Base-by-base conservation (phyloP, 257 asterid genomes). In the Solanum bulbocastanum region DNA sequence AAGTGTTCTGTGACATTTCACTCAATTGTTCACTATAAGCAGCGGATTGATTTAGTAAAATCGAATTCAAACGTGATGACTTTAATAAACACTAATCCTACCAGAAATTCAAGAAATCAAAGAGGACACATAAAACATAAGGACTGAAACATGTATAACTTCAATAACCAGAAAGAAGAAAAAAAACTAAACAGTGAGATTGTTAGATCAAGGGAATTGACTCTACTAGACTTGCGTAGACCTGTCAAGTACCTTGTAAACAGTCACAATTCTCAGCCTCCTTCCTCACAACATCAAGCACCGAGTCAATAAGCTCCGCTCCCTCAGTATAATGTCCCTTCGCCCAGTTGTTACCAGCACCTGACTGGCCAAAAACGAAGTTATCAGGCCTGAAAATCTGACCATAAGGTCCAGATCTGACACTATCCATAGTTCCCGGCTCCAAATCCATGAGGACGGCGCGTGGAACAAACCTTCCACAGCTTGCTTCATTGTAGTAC, bases 381-480 rank as follows among this genome's bases (percentile, higher is more conserved):
- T 82, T 82, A 82, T 82, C 86, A 6, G 86, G 86, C 30, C 86
- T 12, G 69, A 82, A 82, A 9, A 82, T 82, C 86, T 82, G 86
- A 8, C 86, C 86, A 49, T 10, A 82, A 5, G 86, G 86, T 2
- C 87, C 87, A 84, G 79, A 84, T 84, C 87, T 60, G 22, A 84
- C 78, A 66, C 87, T 84, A 66, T 84, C 87, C 87, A 84, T 84
- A 60, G 87, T 84, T 22, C 87, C 87, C 18, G 87, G 87, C 49
- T 84, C 87, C 52, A 84, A 66, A 84, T 84, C 87, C 87, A 84
- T 84, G 7, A 84, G 76, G 32, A 84, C 79, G 3, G 87, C 87
- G 35, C 87, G 74, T 36, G 87, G 87, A 35, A 84, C 87, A 84
- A 84, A 84, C 78, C 87, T 84, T 84, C 87, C 87, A 27, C 87